phyloP scores from a whole-genome alignment of 106 monocot species.

The Phalaenopsis aphrodite region DNA sequence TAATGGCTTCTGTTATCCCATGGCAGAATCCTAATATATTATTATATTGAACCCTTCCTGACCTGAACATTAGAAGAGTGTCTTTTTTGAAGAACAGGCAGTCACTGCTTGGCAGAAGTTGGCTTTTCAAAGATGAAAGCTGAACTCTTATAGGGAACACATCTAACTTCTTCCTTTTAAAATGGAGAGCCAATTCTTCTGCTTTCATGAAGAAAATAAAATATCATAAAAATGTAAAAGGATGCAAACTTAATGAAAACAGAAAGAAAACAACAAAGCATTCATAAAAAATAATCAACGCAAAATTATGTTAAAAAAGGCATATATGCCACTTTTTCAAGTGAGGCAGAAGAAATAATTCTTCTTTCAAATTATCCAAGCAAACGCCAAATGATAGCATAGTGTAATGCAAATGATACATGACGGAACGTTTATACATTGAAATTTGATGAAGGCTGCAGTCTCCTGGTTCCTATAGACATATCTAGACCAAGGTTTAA shows the following conservation, averaged over 20 bases:
- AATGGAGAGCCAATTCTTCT: conserved; percentile 15
- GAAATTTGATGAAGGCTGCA: too few species aligned
- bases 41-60: background rate
- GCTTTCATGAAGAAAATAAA: conserved; percentile 2
- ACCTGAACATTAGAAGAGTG: background rate
- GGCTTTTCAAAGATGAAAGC: conserved; percentile 11
- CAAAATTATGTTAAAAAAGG: too few species aligned
- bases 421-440: too few species aligned
- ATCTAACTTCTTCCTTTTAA: conserved; percentile 11
- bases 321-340: too few species aligned
- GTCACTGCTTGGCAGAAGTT: background rate
- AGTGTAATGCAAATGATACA: too few species aligned
- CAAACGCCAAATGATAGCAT: too few species aligned
- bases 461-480: too few species aligned
- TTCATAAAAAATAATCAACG: background rate
- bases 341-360: too few species aligned
- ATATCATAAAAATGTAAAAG: background rate
- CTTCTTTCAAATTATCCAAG: too few species aligned
- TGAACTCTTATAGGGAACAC: conserved; percentile 1
- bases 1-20: conserved; percentile 10
- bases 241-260: background rate
- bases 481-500: too few species aligned
- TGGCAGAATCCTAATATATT: conserved; percentile 4
- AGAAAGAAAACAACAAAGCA: background rate
- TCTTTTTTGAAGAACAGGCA: background rate